Base-by-base conservation (phyloP, 805 yeast genomes). In the Ogataea paradorogensis region DNA sequence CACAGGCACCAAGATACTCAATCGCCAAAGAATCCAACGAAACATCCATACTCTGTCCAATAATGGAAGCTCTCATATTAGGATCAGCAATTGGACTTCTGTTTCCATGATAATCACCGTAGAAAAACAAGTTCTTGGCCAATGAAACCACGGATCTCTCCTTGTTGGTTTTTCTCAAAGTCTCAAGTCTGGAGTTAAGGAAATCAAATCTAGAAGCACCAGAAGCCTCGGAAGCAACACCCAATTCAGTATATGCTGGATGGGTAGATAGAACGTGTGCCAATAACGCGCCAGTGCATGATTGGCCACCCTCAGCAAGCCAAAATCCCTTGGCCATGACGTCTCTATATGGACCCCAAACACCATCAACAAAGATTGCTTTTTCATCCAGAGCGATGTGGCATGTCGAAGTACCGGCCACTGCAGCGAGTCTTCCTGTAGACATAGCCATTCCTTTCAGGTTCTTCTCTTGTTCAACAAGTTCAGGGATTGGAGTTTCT, bases 251-350 rank as follows among this genome's bases (percentile, higher is more conserved):
- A 51, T 80, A 80, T 0, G 98, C 95, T 0, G 97, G 96, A 59
- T 93, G 98, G 8, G 86, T 82, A 9, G 86, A 73, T 46, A 93
- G 64, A 11, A 91, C 91, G 62, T 87, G 95, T 2, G 93, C 91
- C 48, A 93, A 72, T 27, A 93, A 73, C 22, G 95, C 96, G 52
- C 99, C 99, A 2, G 99, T 93, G 59, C 96, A 85, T 11, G 95
- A 83, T 63, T 93, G 99, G n/a, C 99, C 99, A 58, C 99, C 99
- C 66, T 93, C 99, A 10, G 98, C 96, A 48, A 90, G 72, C 98
- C 98, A 93, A 56, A 71, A 82, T 5, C 81, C 88, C 21, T 84
- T 83, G n/a, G 95, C 84, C 70, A 91, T 74, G 5, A 87, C 95
- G 62, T 90, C 96, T 55, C 89, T 75, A 65, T 93, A 93, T 2